These are phyloP conservation scores for Cutaneotrichosporon cavernicola DNA, from an alignment of 1,284 basidiomycete species.

Conservation along the genomic window DNA sequence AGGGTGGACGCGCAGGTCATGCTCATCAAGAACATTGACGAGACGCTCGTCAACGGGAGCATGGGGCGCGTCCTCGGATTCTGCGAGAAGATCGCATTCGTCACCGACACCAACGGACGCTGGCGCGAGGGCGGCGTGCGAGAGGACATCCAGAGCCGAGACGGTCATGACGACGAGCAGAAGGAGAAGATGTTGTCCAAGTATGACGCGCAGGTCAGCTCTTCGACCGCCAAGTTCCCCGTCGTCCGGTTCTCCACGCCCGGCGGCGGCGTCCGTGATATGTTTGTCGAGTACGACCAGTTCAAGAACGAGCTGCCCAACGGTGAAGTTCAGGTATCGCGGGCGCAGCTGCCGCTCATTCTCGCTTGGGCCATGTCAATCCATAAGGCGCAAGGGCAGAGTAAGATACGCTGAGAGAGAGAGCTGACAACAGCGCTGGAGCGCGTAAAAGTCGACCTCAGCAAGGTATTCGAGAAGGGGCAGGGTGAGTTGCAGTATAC, in stretches of 20 bases:
- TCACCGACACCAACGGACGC: constrained; percentile 32
- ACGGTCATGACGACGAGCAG: constrained; percentile 50
- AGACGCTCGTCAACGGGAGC: constrained; percentile 77
- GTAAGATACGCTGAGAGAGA: constrained; percentile 29
- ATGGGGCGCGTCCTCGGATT: constrained; percentile 75
- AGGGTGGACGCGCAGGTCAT: constrained; percentile 65
- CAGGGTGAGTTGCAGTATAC: constrained; percentile 32
- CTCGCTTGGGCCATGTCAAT: constrained; percentile 94
- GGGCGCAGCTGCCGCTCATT: constrained; percentile 75
- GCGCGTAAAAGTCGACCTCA: constrained; percentile 55
- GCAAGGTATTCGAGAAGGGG: constrained; percentile 75
- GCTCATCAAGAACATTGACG: constrained; percentile 75
- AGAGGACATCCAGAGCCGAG: constrained; percentile 26
- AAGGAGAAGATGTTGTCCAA: constrained; percentile 47
- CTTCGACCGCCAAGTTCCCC: constrained; percentile 58
- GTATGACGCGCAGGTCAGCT: constrained; percentile 29
- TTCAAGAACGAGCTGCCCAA: constrained; percentile 83
- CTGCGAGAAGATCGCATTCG: constrained; percentile 39
- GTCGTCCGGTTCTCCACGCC: constrained; percentile 74
- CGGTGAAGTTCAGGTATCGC: constrained; percentile 74
- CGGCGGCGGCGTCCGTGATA: constrained; percentile 57
- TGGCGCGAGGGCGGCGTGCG: constrained; percentile 29
- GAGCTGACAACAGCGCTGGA: constrained; percentile 38
- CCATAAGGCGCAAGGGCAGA: constrained; percentile 91
- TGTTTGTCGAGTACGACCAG: constrained; percentile 67